phyloP scores from a whole-genome alignment of 306 rosid genomes.

The Castanea mollissima region DNA sequence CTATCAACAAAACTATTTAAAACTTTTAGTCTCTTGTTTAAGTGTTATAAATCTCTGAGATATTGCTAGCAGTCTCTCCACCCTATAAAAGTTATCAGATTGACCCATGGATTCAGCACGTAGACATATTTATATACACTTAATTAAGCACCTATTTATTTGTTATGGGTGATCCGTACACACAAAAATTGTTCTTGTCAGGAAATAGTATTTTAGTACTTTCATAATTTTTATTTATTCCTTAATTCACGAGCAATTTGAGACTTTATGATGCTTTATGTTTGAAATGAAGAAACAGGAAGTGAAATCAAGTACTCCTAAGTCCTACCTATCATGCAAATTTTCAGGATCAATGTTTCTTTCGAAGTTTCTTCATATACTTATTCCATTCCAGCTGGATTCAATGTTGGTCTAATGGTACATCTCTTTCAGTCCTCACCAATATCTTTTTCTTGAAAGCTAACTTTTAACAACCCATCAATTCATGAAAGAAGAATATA shows the following conservation, averaged over 20 bases:
- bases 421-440: constrained; percentile 15
- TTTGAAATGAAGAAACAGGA: neutral
- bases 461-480: constrained; percentile 45
- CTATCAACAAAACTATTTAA: no score
- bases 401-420: constrained; percentile 1
- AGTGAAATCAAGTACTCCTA: neutral
- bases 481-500: constrained; percentile 12
- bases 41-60: no score
- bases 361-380: neutral
- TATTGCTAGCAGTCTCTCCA: no score
- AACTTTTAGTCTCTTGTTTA: no score
- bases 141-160: no score
- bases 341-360: neutral
- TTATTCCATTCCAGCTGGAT: neutral
- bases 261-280: neutral
- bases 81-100: no score
- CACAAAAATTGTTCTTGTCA: neutral
- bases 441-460: constrained; percentile 36
- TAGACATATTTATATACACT: no score
- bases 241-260: neutral
- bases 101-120: no score
- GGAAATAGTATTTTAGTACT: neutral
- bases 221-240: neutral
- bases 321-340: neutral
- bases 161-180: no score